A percentile compares a stretch with the other conserved stretches of the same genome.
Conservation (phyloP, 805 yeast species). For the Cyberlindnera misumaiensis region DNA sequence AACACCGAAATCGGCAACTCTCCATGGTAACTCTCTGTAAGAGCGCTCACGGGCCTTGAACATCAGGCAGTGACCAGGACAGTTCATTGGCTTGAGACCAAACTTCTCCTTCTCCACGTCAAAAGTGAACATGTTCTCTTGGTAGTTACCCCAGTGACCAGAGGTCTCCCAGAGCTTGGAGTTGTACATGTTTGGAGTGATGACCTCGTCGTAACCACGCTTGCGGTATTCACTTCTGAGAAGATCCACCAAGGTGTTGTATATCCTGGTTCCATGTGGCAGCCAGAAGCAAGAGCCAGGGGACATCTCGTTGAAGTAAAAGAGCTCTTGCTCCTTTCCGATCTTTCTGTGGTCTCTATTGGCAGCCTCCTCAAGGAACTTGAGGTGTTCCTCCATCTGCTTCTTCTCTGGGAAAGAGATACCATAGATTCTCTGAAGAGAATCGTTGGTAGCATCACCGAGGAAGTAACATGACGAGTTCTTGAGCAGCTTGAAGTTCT, state of each 20-base stretch:
- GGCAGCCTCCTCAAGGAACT: conserved; percentile 93
- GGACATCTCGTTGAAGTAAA: conserved; percentile 91
- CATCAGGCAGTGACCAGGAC: conserved; percentile 90
- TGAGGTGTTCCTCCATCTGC: conserved; percentile 88
- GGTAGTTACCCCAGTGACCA: conserved; percentile 97
- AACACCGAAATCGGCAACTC: conserved; percentile 97
- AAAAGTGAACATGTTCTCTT: conserved; percentile 94
- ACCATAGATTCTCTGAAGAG: conserved; percentile 96
- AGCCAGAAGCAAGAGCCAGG: conserved; percentile 99
- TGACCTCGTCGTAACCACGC: conserved; percentile 97
- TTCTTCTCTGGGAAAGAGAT: conserved; percentile 98
- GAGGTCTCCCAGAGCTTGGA: conserved; percentile 97
- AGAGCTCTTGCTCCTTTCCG: conserved; percentile 94
- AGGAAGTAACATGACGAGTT: conserved; percentile 94
- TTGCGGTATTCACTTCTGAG: conserved; percentile 78
- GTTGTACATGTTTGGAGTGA: conserved; percentile 98
- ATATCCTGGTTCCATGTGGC: conserved; percentile 98
- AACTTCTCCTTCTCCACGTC: conserved; percentile 94
- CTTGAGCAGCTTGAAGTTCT: conserved; percentile 88
- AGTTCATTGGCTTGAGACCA: conserved; percentile 93
- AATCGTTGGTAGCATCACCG: conserved; percentile 89
- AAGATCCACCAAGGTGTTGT: conserved; percentile 76
- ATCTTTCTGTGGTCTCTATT: conserved; percentile 93
- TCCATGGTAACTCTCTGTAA: conserved; percentile 95
- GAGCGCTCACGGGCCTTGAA: conserved; percentile 91